Evolutionary conservation across 441 rosid genomes (phyloP).

Genomic region (Mallotus repandus): DNA sequence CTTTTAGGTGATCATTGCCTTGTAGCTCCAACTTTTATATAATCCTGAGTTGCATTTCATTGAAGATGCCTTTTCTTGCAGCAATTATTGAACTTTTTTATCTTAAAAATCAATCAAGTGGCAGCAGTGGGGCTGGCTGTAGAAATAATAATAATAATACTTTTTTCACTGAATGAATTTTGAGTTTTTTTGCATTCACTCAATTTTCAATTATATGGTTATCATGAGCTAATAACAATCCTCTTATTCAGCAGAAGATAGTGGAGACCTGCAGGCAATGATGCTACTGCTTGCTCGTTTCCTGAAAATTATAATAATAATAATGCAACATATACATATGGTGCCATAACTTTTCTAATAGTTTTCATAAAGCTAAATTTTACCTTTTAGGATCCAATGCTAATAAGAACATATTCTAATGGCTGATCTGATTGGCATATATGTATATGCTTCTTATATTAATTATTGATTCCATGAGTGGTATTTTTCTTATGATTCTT

Average conservation of each 20-base stretch:
- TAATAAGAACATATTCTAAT: background rate
- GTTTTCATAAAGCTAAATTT: background rate
- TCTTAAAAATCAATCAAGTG: background rate
- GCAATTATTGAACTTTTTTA: constrained; percentile 1
- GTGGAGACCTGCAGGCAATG: background rate
- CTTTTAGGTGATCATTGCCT: background rate
- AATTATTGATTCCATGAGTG: too few relatives aligned
- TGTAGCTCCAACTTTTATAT: background rate
- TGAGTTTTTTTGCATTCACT: background rate
- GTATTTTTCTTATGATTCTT: too few relatives aligned
- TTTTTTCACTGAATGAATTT: background rate
- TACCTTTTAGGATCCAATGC: constrained; percentile 14
- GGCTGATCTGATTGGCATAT: too few relatives aligned
- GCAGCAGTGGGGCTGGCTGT: background rate
- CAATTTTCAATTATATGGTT: background rate
- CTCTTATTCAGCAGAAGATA: background rate
- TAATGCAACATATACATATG: too few relatives aligned
- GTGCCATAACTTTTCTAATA: background rate
- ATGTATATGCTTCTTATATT: too few relatives aligned
- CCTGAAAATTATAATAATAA: background rate
- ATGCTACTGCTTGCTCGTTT: background rate
- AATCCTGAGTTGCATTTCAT: background rate
- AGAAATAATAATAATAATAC: background rate
- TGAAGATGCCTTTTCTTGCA: background rate
- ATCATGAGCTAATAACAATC: background rate